A percentile compares a stretch with the other conserved stretches of the same genome.
phyloP scores from a whole-genome alignment of 768 basidiomycete genomes.

The Cyathus striatus region DNA sequence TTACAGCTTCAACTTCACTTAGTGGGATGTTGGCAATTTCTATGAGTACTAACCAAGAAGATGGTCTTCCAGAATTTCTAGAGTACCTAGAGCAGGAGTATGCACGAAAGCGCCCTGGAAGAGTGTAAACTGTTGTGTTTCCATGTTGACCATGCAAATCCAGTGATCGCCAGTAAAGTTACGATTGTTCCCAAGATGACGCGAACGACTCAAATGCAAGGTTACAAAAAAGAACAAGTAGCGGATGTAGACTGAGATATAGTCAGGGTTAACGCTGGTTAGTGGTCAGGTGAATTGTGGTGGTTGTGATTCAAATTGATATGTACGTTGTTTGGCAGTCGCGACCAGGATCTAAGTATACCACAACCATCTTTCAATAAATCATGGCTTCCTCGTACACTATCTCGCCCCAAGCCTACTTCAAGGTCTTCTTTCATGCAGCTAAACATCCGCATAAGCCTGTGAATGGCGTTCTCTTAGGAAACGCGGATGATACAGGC shows the following conservation, averaged over 20 bases:
- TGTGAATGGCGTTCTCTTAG: constrained; percentile 79
- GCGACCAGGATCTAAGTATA: too few relatives aligned
- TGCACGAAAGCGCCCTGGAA: constrained; percentile 56
- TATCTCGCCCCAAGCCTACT: constrained; percentile 57
- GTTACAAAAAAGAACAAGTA: too few relatives aligned
- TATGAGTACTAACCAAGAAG: constrained; percentile 36
- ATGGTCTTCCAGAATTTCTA: constrained; percentile 53
- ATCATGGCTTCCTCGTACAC: constrained; percentile 34
- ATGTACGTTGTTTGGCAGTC: too few relatives aligned
- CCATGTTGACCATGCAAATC: too few relatives aligned
- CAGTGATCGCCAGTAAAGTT: too few relatives aligned
- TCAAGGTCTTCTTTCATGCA: constrained; percentile 73
- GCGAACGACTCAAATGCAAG: too few relatives aligned
- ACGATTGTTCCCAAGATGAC: too few relatives aligned
- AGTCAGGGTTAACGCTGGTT: too few relatives aligned
- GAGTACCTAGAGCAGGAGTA: constrained; percentile 42
- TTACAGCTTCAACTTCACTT: constrained; percentile 17
- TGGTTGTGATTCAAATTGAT: too few relatives aligned
- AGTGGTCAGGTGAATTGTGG: too few relatives aligned
- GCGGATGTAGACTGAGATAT: too few relatives aligned
- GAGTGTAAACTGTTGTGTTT: constrained; percentile 14
- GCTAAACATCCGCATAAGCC: constrained; percentile 72
- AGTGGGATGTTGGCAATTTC: background rate
- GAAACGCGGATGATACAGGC: constrained; percentile 27
- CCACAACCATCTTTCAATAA: too few relatives aligned